Conservation (phyloP, 768 basidiomycete species). For the Hygrophorus pudorinus region DNA sequence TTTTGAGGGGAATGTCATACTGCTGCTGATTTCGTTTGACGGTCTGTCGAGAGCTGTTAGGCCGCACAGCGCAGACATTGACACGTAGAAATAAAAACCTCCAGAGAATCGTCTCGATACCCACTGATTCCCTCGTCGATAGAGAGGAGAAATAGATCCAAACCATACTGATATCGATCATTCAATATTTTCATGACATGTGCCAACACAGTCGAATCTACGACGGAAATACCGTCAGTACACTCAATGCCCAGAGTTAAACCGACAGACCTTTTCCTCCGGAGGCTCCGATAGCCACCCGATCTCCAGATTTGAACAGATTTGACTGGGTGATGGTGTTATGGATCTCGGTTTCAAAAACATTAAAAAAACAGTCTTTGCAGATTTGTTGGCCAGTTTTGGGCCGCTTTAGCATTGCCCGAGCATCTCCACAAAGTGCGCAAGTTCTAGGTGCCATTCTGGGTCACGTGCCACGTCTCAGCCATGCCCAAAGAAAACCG, state of each 20-base stretch:
- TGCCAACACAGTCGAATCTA: constrained; percentile 96
- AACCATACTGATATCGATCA: constrained; percentile 85
- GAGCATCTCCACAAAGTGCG: constrained; percentile 60
- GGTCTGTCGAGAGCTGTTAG: constrained; percentile 42
- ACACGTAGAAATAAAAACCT: constrained; percentile 36
- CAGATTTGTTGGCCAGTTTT: constrained; percentile 98
- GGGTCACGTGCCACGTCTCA: neutral
- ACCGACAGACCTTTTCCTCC: constrained; percentile 80
- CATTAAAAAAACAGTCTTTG: constrained; percentile 90
- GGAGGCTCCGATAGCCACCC: constrained; percentile 95
- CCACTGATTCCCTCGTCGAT: constrained; percentile 99
- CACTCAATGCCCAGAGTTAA: neutral
- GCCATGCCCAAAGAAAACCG: constrained; percentile 66
- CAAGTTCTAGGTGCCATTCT: constrained; percentile 77
- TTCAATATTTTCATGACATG: constrained; percentile 96
- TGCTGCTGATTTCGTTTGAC: constrained; percentile 96
- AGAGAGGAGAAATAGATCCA: constrained; percentile 85
- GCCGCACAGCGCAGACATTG: neutral
- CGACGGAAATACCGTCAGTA: constrained; percentile 1
- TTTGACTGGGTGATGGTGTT: constrained; percentile 80
- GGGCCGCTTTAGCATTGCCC: constrained; percentile 86
- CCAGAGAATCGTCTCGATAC: constrained; percentile 93
- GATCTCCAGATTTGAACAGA: constrained; percentile 83
- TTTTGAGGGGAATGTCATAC: constrained; percentile 92
- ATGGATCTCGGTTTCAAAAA: constrained; percentile 98